Percentiles rank a stretch among this genome's conserved stretches.
These are phyloP conservation scores for Escallonia herrerae DNA, from an alignment of 129 eudicot species.

Conservation along the genomic window DNA sequence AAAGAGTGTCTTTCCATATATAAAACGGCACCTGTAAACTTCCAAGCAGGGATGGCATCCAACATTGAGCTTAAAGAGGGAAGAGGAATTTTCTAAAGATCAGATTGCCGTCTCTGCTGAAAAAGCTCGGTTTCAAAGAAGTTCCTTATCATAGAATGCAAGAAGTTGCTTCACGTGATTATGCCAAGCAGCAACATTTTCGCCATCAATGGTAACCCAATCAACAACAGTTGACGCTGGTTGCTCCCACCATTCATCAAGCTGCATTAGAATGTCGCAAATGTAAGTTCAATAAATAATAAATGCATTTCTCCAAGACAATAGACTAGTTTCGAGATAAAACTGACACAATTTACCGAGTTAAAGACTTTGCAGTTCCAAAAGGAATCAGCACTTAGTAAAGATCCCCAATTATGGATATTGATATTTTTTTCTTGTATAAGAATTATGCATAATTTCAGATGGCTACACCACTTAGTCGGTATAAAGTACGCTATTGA, in stretches of 20 bases:
- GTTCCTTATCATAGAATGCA: conserved; percentile 61
- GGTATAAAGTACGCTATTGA: no score
- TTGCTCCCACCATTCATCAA: conserved; percentile 99
- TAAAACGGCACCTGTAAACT: neutral
- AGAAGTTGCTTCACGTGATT: conserved; percentile 96
- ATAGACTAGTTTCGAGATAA: no score
- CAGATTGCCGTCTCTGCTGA: neutral
- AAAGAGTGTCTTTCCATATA: neutral
- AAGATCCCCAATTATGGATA: no score
- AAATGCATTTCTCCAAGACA: no score
- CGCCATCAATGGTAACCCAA: conserved; percentile 87
- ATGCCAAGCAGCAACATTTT: conserved; percentile 84
- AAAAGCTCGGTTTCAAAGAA: conserved; percentile 14
- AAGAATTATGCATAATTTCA: no score
- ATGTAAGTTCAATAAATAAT: neutral
- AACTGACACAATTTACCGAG: no score
- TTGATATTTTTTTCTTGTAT: no score
- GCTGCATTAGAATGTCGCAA: conserved; percentile 37
- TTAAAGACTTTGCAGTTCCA: no score
- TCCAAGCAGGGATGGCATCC: neutral
- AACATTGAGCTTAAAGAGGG: no score
- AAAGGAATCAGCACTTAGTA: no score
- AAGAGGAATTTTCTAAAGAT: neutral
- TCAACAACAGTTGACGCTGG: conserved; percentile 97
- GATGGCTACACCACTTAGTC: no score